A percentile compares a stretch with the other conserved stretches of the same genome.
Conservation (phyloP, 768 basidiomycete species). For the Xerocomellus intermedius region DNA sequence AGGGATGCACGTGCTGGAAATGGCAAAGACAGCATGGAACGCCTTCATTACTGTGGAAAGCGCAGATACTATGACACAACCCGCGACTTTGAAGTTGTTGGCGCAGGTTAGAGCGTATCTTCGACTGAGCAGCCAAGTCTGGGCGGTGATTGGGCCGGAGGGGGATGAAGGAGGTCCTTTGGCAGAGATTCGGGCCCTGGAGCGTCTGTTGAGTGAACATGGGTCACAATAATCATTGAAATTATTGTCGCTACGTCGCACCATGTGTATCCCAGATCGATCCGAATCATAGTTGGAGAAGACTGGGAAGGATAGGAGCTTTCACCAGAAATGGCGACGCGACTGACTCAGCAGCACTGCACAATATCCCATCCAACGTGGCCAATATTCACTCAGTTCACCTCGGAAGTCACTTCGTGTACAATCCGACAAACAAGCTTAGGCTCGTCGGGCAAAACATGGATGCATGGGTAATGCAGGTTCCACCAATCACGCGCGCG, state of each 20-base stretch:
- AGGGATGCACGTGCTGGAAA: constrained; percentile 77
- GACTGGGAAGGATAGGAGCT: neutral
- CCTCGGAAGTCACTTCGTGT: neutral
- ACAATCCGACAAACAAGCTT: constrained; percentile 1
- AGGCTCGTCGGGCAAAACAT: constrained; percentile 36
- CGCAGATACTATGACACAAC: neutral
- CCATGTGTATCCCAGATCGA: neutral
- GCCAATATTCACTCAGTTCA: neutral
- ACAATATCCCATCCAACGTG: constrained; percentile 4
- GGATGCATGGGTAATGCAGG: constrained; percentile 91
- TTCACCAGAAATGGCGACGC: neutral
- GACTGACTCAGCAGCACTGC: constrained; percentile 21
- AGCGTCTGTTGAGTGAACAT: constrained; percentile 36
- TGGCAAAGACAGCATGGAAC: constrained; percentile 81
- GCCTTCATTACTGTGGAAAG: constrained; percentile 38
- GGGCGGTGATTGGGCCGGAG: constrained; percentile 54
- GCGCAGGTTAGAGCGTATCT: constrained; percentile 39
- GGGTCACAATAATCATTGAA: neutral
- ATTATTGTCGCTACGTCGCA: too few relatives aligned
- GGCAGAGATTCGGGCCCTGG: constrained; percentile 48
- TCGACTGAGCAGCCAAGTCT: constrained; percentile 38
- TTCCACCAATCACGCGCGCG: constrained; percentile 85
- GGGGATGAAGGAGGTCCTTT: constrained; percentile 64
- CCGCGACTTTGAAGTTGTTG: constrained; percentile 23
- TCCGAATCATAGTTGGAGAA: too few relatives aligned